Base-by-base conservation (phyloP, 208 protist species). In the Crithidia mellificae region DNA sequence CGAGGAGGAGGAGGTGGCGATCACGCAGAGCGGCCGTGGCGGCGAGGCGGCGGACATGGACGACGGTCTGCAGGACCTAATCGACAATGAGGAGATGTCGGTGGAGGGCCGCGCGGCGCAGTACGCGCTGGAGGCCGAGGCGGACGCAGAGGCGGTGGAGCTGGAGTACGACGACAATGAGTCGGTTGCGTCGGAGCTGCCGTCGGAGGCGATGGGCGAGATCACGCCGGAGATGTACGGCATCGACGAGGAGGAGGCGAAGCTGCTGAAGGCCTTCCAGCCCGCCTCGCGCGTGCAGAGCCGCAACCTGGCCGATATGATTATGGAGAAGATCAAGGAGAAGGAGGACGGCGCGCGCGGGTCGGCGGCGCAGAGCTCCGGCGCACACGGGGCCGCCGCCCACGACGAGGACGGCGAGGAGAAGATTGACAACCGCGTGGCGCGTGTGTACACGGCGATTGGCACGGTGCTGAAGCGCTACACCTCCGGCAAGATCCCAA, bases 401-500 rank as follows among this genome's bases (percentile, higher is more conserved):
- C 51, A 32, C 53, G 72, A 57, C 22, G 70, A 72, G 47, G 73
- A 78, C 15, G 73, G 41, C 12, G 70, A 80, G 53, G 74, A 80
- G 11, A 68, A 69, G 59, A 79, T 97, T 25, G 93, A 97, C 72
- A 75, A 77, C 29, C 88, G 90, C 47, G 91, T 97, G 15, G 84
- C 88, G 24, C 88, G 90, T 50, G 90, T 97, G 57, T 98, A 98
- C 88, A 95, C 84, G 52, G 86, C 90, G 20, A 94, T 99, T 39
- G 98, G 98, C 32, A 83, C 72, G 36, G 79, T 99, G 29, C 80
- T 99, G 54, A 88, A 92, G 63, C 82, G 68, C 19, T 99, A 99
- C 84, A 97, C 87, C n/a, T 95, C 90, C 24, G 98, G 98, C 30
- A 99, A 99, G 84, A 81, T 99, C 12, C 99, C 98, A 22, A 99